A percentile compares a stretch with the other conserved stretches of the same genome.
Evolutionary conservation across 768 basidiomycete species (phyloP).

Genomic region (Phlebiopsis flavidoalba): DNA sequence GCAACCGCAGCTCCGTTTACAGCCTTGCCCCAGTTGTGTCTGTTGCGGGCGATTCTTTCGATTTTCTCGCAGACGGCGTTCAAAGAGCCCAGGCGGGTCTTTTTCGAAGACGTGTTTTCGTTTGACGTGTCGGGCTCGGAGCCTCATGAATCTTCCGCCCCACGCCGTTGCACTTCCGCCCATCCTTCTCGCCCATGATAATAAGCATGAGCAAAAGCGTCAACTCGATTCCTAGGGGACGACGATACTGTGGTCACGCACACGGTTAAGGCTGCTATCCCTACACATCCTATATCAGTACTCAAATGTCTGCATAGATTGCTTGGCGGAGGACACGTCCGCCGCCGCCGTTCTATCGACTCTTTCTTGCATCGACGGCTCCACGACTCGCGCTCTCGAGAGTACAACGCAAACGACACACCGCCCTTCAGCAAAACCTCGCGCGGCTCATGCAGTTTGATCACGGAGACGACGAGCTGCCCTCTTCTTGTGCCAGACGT

Average conservation of each 20-base stretch:
- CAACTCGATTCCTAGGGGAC: conserved; percentile 52
- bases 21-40: conserved; percentile 35
- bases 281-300: background rate
- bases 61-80: conserved; percentile 52
- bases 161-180: conserved; percentile 53
- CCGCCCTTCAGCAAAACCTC: conserved; percentile 30
- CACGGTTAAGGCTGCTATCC: conserved; percentile 41
- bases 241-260: conserved; percentile 85
- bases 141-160: conserved; percentile 28
- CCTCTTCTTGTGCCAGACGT: conserved; percentile 16
- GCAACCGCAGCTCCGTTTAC: conserved; percentile 58
- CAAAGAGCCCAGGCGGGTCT: conserved; percentile 43
- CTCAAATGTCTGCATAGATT: conserved; percentile 42
- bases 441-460: conserved; percentile 23
- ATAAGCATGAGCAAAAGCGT: conserved; percentile 43
- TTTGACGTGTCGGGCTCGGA: conserved; percentile 32
- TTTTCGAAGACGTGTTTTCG: conserved; percentile 58
- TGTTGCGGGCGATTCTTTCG: conserved; percentile 24
- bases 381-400: conserved; percentile 63
- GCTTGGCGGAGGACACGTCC: conserved; percentile 74
- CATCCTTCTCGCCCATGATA: conserved; percentile 57
- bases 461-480: conserved; percentile 2
- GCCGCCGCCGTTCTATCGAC: conserved; percentile 61
- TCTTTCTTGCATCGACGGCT: conserved; percentile 63
- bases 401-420: conserved; percentile 64